These are phyloP conservation scores for Paramecium sonneborni DNA, from an alignment of 73 alveolate species.

Conservation along the genomic window DNA sequence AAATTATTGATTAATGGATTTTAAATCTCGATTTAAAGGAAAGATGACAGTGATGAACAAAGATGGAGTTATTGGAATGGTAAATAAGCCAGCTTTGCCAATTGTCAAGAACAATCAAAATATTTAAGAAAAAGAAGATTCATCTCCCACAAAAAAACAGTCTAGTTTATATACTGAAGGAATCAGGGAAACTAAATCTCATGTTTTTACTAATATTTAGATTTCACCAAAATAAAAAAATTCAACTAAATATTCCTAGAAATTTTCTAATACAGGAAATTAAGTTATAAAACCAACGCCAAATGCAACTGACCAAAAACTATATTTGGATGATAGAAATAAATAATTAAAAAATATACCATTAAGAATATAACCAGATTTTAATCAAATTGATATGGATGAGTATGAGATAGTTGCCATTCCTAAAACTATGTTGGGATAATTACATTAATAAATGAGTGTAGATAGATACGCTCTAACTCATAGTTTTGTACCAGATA, in stretches of 20 bases:
- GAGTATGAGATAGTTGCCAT: conserved; percentile 50
- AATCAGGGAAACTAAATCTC: neutral
- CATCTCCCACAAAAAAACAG: neutral
- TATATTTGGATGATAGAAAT: neutral
- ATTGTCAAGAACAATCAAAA: neutral
- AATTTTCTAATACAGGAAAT: neutral
- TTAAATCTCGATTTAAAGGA: conserved; percentile 46
- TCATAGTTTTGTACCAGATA: neutral
- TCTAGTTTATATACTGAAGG: neutral
- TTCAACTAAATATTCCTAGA: neutral
- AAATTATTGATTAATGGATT: conserved; percentile 13
- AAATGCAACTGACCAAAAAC: neutral
- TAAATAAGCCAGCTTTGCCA: neutral
- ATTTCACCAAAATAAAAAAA: neutral
- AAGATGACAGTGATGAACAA: conserved; percentile 12
- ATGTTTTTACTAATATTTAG: neutral
- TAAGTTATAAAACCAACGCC: neutral
- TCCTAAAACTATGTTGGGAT: neutral
- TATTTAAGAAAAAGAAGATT: neutral
- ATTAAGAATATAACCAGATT: neutral
- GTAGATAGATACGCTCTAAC: conserved; percentile 25
- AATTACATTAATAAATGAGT: neutral
- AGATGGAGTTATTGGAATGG: conserved; percentile 37
- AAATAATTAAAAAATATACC: neutral
- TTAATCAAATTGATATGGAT: neutral